Evolutionary conservation across 2,329 filamentous ascomycete genomes (phyloP).

Genomic region (Septoria petroselini): DNA sequence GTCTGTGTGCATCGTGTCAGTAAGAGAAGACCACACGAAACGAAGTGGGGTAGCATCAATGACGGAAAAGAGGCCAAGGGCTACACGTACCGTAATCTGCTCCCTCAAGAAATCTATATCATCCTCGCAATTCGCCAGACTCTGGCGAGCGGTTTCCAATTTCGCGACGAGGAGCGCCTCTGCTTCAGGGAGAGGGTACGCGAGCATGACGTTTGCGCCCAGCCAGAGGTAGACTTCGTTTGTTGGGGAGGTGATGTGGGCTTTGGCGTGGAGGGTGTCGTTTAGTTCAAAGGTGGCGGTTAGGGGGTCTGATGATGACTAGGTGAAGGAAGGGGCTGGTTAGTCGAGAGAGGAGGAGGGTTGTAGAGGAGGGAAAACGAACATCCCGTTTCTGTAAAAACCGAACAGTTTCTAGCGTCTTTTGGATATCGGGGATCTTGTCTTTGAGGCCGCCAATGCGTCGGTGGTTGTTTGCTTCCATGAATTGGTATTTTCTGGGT

Average conservation of each 20-base stretch:
- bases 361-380: neutral
- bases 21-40: no score
- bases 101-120: conserved; percentile 93
- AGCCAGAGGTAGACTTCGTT: conserved; percentile 97
- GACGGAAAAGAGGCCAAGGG: neutral
- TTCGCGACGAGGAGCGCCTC: conserved; percentile 74
- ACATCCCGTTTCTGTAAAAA: conserved; percentile 79
- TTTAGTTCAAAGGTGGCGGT: conserved; percentile 95
- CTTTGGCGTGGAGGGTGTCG: conserved; percentile 90
- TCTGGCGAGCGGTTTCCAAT: conserved; percentile 73
- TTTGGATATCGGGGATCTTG: conserved; percentile 95
- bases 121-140: conserved; percentile 85
- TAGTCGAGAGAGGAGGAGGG: neutral
- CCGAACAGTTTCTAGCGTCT: conserved; percentile 85
- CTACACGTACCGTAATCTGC: conserved; percentile 77
- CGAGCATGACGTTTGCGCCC: conserved; percentile 96
- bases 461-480: conserved; percentile 90
- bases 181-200: conserved; percentile 87
- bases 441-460: conserved; percentile 78
- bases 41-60: no score
- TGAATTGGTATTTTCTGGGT: conserved; percentile 99
- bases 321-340: neutral
- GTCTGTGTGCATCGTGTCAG: no score
- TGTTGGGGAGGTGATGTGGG: conserved; percentile 67
- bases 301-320: conserved; percentile 61